These are phyloP conservation scores for Albifimbria verrucaria DNA, from an alignment of 2,329 filamentous ascomycete genomes.

Conservation along the genomic window DNA sequence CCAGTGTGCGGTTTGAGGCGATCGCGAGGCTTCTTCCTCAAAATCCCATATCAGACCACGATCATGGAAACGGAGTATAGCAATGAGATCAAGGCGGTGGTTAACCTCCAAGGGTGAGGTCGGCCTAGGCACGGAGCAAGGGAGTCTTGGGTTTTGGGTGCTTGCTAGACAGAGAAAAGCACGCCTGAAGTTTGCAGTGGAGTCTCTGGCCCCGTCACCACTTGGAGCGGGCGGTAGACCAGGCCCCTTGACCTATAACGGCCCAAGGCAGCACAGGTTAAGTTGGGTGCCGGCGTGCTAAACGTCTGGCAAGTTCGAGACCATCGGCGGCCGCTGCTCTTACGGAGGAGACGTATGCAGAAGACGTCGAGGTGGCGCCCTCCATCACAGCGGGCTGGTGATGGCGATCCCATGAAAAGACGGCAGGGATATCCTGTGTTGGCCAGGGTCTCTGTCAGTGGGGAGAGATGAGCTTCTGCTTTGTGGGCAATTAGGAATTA, in stretches of 20 bases:
- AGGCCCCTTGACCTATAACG: neutral
- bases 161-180: neutral
- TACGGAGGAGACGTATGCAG: neutral
- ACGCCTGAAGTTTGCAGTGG: neutral
- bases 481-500: too few species aligned
- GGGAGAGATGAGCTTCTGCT: too few species aligned
- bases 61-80: too few species aligned
- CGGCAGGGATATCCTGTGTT: neutral
- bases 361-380: neutral
- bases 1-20: too few species aligned
- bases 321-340: neutral
- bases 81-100: too few species aligned
- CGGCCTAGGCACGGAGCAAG: too few species aligned
- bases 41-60: too few species aligned
- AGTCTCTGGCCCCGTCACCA: neutral
- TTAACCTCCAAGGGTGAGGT: too few species aligned
- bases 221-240: neutral
- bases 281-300: neutral
- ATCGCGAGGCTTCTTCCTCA: too few species aligned
- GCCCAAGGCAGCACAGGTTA: neutral
- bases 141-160: too few species aligned
- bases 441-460: neutral
- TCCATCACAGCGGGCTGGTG: neutral
- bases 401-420: neutral
- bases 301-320: neutral